Conservation (phyloP, 140 eudicot species). For the Ambrosia hybrid region DNA sequence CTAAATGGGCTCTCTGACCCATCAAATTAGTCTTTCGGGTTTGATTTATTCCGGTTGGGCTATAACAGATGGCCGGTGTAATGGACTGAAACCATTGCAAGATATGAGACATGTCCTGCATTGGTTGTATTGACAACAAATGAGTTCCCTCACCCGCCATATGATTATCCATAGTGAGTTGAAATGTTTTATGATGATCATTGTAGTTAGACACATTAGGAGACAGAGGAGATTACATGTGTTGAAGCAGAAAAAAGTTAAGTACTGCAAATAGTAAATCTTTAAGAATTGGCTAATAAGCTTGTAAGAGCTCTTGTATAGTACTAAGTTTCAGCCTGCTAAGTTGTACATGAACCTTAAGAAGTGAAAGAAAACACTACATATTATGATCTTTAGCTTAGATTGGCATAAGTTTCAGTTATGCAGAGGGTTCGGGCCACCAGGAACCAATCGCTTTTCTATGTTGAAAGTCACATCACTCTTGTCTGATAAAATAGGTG, state of each 20-base stretch:
- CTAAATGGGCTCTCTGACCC: too few relatives aligned
- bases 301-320: conserved; percentile 1
- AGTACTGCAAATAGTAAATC: conserved; percentile 9
- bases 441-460: conserved; percentile 54
- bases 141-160: too few relatives aligned
- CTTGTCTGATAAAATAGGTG: conserved; percentile 39
- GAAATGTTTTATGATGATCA: neutral
- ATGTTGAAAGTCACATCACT: conserved; percentile 38
- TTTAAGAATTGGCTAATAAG: neutral
- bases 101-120: too few relatives aligned
- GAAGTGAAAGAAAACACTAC: conserved; percentile 13
- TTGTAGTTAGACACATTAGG: neutral
- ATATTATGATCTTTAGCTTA: conserved; percentile 12
- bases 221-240: neutral
- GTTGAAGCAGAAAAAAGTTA: neutral
- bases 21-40: too few relatives aligned
- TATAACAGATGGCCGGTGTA: too few relatives aligned
- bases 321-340: conserved; percentile 18
- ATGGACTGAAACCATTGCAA: too few relatives aligned
- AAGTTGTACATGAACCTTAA: conserved; percentile 24
- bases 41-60: too few relatives aligned
- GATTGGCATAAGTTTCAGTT: conserved; percentile 36
- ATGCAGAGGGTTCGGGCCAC: conserved; percentile 69
- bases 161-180: neutral
- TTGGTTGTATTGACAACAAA: too few relatives aligned